Percentiles rank a stretch among this genome's conserved stretches.
These are phyloP conservation scores for Physocladia obscura DNA, from an alignment of 192 early-diverging fungal genomes.

Conservation along the genomic window DNA sequence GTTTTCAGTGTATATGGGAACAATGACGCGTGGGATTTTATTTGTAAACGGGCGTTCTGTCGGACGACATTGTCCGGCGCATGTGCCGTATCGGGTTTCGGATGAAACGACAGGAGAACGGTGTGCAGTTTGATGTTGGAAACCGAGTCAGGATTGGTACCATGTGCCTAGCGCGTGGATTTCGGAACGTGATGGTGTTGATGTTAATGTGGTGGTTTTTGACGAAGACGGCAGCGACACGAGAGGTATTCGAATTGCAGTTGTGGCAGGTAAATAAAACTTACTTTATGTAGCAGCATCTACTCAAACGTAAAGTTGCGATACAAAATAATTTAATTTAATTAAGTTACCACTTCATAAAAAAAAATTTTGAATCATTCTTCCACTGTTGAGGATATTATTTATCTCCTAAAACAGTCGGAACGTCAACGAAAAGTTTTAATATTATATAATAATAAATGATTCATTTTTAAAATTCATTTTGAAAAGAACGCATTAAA, in stretches of 20 bases:
- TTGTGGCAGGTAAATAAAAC: conserved; percentile 29
- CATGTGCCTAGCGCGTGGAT: conserved; percentile 37
- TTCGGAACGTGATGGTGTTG: conserved; percentile 9
- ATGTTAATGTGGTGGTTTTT: conserved; percentile 38
- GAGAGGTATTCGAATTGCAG: conserved; percentile 24
- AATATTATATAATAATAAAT: too few relatives aligned
- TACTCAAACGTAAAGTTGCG: too few relatives aligned
- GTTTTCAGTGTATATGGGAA: conserved; percentile 34
- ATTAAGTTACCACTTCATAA: too few relatives aligned
- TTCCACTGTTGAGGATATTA: too few relatives aligned
- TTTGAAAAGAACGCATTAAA: background rate
- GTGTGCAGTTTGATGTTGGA: background rate
- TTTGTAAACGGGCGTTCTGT: conserved; percentile 36
- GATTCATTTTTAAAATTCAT: too few relatives aligned
- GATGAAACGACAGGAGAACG: background rate
- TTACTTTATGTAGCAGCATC: too few relatives aligned
- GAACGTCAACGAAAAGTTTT: too few relatives aligned
- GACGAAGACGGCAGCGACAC: conserved; percentile 44
- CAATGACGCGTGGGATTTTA: conserved; percentile 33
- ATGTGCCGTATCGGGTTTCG: too few relatives aligned
- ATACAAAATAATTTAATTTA: too few relatives aligned
- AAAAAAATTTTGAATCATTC: too few relatives aligned
- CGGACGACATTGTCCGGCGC: too few relatives aligned
- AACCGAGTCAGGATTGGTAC: conserved; percentile 34
- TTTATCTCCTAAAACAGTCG: too few relatives aligned